Evolutionary conservation across 106 monocot species (phyloP), one percentile per base, ranked within the genome.

Genomic region (Narthecium ossifragum): DNA sequence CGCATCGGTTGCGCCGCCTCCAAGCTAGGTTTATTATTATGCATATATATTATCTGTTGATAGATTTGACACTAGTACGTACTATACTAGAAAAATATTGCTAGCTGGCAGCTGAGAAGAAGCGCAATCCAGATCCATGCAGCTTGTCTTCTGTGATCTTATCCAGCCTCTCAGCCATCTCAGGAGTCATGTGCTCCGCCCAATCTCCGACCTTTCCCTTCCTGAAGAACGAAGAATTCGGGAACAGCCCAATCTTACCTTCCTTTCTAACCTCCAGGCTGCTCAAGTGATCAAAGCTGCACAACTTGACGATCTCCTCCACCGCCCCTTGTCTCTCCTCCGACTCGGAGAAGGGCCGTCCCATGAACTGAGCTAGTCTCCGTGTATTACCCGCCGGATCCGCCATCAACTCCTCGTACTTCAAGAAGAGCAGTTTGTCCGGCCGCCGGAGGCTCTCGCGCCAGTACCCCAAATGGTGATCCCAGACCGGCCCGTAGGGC

Each of bases 171-270:
- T 54, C 38, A 0, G 65, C 74, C 79, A 74, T 80, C 55, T 50
- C 79, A 20, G 33, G 33, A 14, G 34, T 74, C 27, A 80, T 34
- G 39, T 80, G 70, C 38, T 70, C 65, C 55, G 15, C 46, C 74
- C 79, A 80, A 34, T 80, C 79, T 11, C 79, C 79, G 8, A 55
- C 60, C 29, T 58, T 23, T 1, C 74, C 79, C 10, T 68, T 63
- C 20, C 73, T 33, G 39, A 70, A 79, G 54, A 46, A 79, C 0
- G 51, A 6, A 8, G 22, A 29, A 13, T 13, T 51, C 15, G 13
- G 29, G 18, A 34, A 26, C 11, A n/a, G n/a, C 1, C 6, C n/a
- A 26, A 11, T 32, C 36, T 0, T 12, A 9, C 21, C 22, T 0
- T 5, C 10, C 22, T 18, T 53, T 23, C 63, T 69, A 54, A 49